Evolutionary conservation across 495 filamentous ascomycete genomes (phyloP), one percentile per base, ranked within the genome.

Genomic region (Hypomontagnella submonticulosa): DNA sequence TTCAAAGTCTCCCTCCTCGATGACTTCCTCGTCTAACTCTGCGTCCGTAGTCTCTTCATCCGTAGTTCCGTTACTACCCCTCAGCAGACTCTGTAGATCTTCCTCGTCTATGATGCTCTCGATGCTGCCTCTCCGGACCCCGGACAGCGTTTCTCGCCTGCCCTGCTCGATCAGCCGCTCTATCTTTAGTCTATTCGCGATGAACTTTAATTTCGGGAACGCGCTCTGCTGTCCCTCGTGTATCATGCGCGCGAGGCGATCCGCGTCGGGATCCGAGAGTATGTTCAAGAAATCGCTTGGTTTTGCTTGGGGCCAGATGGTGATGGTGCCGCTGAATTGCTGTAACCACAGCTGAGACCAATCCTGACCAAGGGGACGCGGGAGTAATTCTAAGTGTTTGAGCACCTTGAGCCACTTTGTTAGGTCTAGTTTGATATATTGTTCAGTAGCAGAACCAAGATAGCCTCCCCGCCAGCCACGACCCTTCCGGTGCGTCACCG

Each of bases 341-440:
- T 99, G 95, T 27, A 99, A 84, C 90, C 93, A 98, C 33, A 99
- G 89, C 75, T 94, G 89, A 52, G 86, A 90, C 95, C 95, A 99
- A 74, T 99, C 96, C 74, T 97, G 94, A 8, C 92, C 92, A n/a
- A 97, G 69, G 0, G 91, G 92, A 0, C 95, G 86, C 6, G 95
- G 95, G 0, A 99, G 85, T 5, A 99, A 83, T 70, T 99, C 95
- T 0, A 98, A 80, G 71, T 97, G 93, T 3, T 92, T 88, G 19
- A 97, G 84, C 0, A 98, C 92, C 72, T 93, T 93, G 16, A 99
- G 86, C 92, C 94, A 99, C 81, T 98, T 98, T 66, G 89, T 93
- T 42, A 98, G 80, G 76, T 98, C 95, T 10, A 97, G 85, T 72
- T 96, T 97, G 76, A 98, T 87, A 72, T 93, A 97, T 71, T 97